A percentile compares a stretch with the other conserved stretches of the same genome.
phyloP scores from a whole-genome alignment of 2,329 filamentous ascomycete genomes.

The Claviceps arundinis region DNA sequence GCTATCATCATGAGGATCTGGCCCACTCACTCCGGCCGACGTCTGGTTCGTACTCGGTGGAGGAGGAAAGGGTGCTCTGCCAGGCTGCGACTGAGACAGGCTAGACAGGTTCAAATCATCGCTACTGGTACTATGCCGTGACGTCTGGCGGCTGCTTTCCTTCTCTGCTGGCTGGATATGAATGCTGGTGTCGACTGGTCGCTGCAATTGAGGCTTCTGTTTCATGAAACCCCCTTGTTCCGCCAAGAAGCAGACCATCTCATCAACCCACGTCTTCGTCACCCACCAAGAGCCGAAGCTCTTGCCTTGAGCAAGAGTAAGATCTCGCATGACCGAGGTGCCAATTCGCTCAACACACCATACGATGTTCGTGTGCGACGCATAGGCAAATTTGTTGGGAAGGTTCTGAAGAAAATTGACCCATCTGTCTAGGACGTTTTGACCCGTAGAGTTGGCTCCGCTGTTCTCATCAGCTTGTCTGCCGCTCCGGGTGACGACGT shows the following conservation, averaged over 20 bases:
- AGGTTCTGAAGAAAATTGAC: slow-evolving; percentile 58
- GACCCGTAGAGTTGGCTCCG: slow-evolving; percentile 24
- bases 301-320: slow-evolving; percentile 64
- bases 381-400: slow-evolving; percentile 59
- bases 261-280: slow-evolving; percentile 88
- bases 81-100: slow-evolving; percentile 33
- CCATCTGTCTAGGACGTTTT: slow-evolving; percentile 68
- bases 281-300: slow-evolving; percentile 92
- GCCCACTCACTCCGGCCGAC: slow-evolving; percentile 20
- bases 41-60: slow-evolving; percentile 30
- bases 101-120: slow-evolving; percentile 32
- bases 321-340: slow-evolving; percentile 65
- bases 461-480: slow-evolving; percentile 19
- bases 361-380: slow-evolving; percentile 58
- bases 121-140: slow-evolving; percentile 31
- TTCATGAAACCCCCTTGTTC: slow-evolving; percentile 82
- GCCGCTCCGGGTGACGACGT: slow-evolving; percentile 35
- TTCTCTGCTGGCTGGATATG: slow-evolving; percentile 23
- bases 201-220: slow-evolving; percentile 29
- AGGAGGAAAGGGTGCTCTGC: slow-evolving; percentile 36
- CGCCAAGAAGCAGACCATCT: slow-evolving; percentile 83
- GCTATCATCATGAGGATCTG: slow-evolving; percentile 53
- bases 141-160: slow-evolving; percentile 20
- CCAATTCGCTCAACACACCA: slow-evolving; percentile 65
- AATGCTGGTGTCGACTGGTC: slow-evolving; percentile 13